phyloP scores from a whole-genome alignment of 2,329 filamentous ascomycete species.

The Teratosphaeria epicoccoides region DNA sequence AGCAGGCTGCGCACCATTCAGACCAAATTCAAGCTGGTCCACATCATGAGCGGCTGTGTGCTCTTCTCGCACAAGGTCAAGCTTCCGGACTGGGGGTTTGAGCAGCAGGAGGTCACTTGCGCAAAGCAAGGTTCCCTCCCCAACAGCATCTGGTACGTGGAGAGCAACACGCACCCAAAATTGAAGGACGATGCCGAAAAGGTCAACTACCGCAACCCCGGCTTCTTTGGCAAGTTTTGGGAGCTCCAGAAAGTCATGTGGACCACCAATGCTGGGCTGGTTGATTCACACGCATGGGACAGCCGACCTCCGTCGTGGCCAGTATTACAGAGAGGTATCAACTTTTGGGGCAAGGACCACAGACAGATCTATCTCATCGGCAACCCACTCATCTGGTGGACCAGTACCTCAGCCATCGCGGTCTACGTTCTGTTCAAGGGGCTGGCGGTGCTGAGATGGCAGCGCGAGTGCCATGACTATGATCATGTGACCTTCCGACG shows the following conservation, averaged over 20 bases:
- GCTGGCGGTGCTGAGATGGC: constrained; percentile 81
- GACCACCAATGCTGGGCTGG: constrained; percentile 91
- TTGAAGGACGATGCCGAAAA: constrained; percentile 67
- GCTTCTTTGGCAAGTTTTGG: constrained; percentile 96
- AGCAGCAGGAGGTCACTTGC: constrained; percentile 98
- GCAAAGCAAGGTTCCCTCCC: constrained; percentile 82
- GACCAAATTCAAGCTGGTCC: constrained; percentile 89
- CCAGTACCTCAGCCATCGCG: constrained; percentile 64
- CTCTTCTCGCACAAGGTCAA: constrained; percentile 99
- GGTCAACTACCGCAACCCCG: constrained; percentile 89
- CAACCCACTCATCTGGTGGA: constrained; percentile 93
- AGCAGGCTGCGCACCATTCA: constrained; percentile 83
- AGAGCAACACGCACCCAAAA: constrained; percentile 75
- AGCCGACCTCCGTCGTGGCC: constrained; percentile 92
- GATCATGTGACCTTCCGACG: constrained; percentile 74
- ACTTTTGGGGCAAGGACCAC: constrained; percentile 94
- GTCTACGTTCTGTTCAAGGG: constrained; percentile 78
- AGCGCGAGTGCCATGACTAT: constrained; percentile 86
- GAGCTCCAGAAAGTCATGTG: constrained; percentile 98
- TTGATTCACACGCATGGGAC: constrained; percentile 96
- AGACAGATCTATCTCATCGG: constrained; percentile 94
- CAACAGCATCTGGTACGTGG: constrained; percentile 95
- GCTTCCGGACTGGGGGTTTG: constrained; percentile 92
- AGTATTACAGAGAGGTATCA: constrained; percentile 83
- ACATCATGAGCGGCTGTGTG: constrained; percentile 92